Evolutionary conservation across 495 filamentous ascomycete species (phyloP).

Genomic region (Lasiosphaeriaceae sp.): DNA sequence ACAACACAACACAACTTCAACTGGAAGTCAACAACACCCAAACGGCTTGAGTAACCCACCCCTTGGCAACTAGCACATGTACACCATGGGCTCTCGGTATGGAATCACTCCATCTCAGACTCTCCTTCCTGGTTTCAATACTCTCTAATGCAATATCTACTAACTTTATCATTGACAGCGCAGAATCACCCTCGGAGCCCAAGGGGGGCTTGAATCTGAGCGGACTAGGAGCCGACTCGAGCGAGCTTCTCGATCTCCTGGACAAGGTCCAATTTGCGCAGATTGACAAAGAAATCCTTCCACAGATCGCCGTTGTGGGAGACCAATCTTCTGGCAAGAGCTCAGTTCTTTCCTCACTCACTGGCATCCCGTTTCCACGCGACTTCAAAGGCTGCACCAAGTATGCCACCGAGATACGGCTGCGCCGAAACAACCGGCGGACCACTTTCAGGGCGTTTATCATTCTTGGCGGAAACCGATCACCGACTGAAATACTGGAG

Average conservation of each 20-base stretch:
- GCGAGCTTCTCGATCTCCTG: background rate
- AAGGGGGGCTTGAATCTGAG: background rate
- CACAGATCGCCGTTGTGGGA: conserved; percentile 63
- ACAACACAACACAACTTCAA: no score
- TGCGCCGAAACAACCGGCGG: conserved; percentile 33
- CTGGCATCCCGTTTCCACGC: conserved; percentile 58
- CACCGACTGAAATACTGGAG: background rate
- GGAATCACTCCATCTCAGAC: no score
- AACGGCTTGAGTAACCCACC: no score
- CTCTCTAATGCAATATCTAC: no score
- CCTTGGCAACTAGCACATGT: no score
- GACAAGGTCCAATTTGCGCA: background rate
- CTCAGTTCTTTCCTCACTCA: conserved; percentile 63
- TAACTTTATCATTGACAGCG: no score
- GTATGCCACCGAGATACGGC: conserved; percentile 57
- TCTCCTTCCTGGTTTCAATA: no score
- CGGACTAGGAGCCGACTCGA: background rate
- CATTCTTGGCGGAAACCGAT: background rate
- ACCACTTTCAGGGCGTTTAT: background rate
- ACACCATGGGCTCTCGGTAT: no score
- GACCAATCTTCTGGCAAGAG: conserved; percentile 64
- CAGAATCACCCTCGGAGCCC: no score
- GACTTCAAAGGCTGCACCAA: conserved; percentile 57
- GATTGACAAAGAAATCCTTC: conserved; percentile 29
- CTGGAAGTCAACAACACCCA: no score